Evolutionary conservation across 2,329 filamentous ascomycete genomes (phyloP), one percentile per base, ranked within the genome.

Genomic region (Neofusicoccum cordaticola): DNA sequence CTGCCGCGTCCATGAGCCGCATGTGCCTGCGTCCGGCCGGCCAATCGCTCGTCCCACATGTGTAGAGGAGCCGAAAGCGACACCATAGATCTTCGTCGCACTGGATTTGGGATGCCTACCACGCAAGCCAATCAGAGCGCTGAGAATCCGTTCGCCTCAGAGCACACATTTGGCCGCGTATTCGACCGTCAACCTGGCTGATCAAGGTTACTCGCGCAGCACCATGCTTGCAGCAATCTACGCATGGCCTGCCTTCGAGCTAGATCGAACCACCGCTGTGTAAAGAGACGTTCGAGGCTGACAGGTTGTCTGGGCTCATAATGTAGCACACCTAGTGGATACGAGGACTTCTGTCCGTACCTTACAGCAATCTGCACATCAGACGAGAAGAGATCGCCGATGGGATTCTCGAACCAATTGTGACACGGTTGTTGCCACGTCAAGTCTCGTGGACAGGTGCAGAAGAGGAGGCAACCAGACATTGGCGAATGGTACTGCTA

Each of bases 351-450:
- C n/a, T 15, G 27, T 22, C 42, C 31, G 56, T 60, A 60, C 56
- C 56, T 60, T 60, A 60, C 56, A 47, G 31, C 44, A 60, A 60
- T 44, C 39, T 44, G 52, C 52, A 57, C 39, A 44, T 31, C 52
- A 42, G 52, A 42, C 27, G 17, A 19, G 17, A 47, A 60, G 56
- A 60, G 31, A 60, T 58, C 27, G 41, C 41, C 41, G 41, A 60
- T 60, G 39, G 27, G 44, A 37, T n/a, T 47, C 42, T 47, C 19
- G 56, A n/a, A 4, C 41, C 56, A 39, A 47, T 47, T 22, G 56
- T 60, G 42, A 35, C 41, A 47, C 31, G 13, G 3, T 57, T 37
- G 22, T 37, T 47, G 56, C 56, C 56, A 60, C 56, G 56, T 60
- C 56, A 47, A 47, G 56, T 17, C 50, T 19, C 42, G 42, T 47